A percentile compares a stretch with the other conserved stretches of the same genome.
phyloP scores from a whole-genome alignment of 225 moss, liverwort and hornwort species.

The Neckera pumila region DNA sequence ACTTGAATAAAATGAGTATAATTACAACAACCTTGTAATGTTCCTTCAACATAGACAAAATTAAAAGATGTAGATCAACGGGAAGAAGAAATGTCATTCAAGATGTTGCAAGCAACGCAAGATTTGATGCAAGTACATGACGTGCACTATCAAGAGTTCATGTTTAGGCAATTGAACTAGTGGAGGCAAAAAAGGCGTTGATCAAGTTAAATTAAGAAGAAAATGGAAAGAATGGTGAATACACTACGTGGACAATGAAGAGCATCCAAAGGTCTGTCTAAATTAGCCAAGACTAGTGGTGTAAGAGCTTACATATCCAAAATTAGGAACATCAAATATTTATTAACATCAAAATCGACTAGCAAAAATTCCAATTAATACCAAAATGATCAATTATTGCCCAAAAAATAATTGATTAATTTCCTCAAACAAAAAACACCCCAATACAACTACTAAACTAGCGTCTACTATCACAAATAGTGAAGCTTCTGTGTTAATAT shows the following conservation, averaged over 20 bases:
- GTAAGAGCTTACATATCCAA: not conserved
- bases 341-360: too few relatives aligned
- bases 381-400: not conserved
- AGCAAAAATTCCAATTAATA: too few relatives aligned
- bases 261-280: not conserved
- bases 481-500: rapidly evolving
- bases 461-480: rapidly evolving
- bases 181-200: not conserved
- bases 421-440: rapidly evolving
- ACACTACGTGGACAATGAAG: too few relatives aligned
- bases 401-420: not conserved
- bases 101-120: too few relatives aligned
- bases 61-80: not conserved
- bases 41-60: rapidly evolving
- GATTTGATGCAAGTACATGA: not conserved
- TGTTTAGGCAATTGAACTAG: rapidly evolving
- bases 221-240: too few relatives aligned
- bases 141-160: too few relatives aligned
- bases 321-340: not conserved
- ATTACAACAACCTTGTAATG: not conserved
- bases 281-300: not conserved
- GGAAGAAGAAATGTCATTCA: too few relatives aligned
- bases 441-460: not conserved
- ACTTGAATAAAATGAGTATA: not conserved
- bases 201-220: not conserved